phyloP scores from a whole-genome alignment of 176 grass and related monocot genomes.

The Paspalum vaginatum region DNA sequence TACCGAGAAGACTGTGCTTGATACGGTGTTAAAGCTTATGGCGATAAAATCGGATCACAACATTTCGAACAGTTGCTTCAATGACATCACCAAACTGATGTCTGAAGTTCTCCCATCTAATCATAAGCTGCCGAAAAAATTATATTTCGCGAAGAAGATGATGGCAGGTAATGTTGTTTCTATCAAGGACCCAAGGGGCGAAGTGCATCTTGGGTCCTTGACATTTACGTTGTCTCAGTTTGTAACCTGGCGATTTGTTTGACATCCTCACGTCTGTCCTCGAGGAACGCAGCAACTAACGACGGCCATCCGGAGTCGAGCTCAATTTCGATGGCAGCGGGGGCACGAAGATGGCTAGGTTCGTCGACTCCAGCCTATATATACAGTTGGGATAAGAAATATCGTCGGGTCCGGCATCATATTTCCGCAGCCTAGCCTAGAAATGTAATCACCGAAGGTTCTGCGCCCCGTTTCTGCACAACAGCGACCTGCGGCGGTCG shows the following conservation, averaged over 20 bases:
- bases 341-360: background rate
- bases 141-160: too few species aligned
- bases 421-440: background rate
- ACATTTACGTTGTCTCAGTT: background rate
- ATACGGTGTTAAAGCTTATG: too few species aligned
- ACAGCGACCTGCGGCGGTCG: constrained; percentile 44
- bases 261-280: background rate
- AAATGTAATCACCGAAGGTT: constrained; percentile 38
- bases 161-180: too few species aligned
- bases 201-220: background rate
- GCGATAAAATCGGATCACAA: too few species aligned
- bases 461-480: constrained; percentile 11
- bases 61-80: too few species aligned
- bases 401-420: background rate
- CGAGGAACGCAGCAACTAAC: too few species aligned
- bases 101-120: too few species aligned
- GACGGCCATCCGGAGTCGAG: background rate
- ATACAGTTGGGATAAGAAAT: background rate
- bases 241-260: background rate
- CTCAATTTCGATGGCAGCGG: background rate
- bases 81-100: too few species aligned
- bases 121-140: too few species aligned
- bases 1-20: too few species aligned
- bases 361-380: background rate
- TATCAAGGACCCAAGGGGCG: too few species aligned